Conservation (phyloP, 2,329 filamentous ascomycete genomes). For the Fusarium sp. region DNA sequence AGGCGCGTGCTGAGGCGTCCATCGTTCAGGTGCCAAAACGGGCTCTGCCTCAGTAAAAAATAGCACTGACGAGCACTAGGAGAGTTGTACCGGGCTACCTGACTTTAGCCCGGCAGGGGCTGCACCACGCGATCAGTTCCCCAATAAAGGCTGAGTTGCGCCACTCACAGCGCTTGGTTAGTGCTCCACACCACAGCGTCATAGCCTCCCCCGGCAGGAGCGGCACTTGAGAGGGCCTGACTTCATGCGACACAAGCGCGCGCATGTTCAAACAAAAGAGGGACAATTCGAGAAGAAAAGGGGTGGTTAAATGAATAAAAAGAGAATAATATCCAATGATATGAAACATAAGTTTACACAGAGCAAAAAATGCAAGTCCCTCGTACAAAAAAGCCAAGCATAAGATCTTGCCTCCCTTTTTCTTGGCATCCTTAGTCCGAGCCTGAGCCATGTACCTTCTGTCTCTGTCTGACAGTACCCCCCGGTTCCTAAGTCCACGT, state of each 20-base stretch:
- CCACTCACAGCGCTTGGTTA: constrained; percentile 13
- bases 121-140: constrained; percentile 45
- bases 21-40: not conserved
- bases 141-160: constrained; percentile 29
- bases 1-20: not conserved
- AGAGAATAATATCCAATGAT: not conserved
- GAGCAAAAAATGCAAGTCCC: not conserved
- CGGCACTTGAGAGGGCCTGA: constrained; percentile 13
- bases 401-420: not conserved
- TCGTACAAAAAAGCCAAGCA: not conserved
- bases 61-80: not conserved
- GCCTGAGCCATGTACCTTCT: not conserved
- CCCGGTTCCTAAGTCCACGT: constrained; percentile 28
- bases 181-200: constrained; percentile 14
- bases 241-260: constrained; percentile 21
- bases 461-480: constrained; percentile 8
- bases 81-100: not conserved
- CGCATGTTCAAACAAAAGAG: constrained; percentile 33
- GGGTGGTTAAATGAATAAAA: not conserved
- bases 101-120: not conserved
- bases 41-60: constrained; percentile 6
- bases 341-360: not conserved
- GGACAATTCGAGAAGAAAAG: not conserved
- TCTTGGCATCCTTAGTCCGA: not conserved
- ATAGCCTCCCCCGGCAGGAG: constrained; percentile 24